Conservation (phyloP, 2,329 filamentous ascomycete species). For the Calycina herbarum region DNA sequence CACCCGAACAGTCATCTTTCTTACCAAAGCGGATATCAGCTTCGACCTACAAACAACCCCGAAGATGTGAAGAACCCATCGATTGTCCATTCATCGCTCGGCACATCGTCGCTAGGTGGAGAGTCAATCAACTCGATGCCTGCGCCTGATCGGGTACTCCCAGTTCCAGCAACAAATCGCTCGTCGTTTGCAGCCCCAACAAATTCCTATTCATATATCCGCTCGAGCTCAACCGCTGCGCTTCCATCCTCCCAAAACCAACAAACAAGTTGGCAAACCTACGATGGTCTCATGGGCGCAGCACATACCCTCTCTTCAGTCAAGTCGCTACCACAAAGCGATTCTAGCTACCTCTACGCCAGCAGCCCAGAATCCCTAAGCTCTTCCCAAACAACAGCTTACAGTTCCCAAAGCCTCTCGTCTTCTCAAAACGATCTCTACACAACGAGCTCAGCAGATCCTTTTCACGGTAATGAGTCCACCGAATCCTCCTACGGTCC, state of each 20-base stretch:
- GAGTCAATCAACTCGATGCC: slow-evolving; percentile 22
- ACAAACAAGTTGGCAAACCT: background rate
- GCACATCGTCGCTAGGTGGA: background rate
- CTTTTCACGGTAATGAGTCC: slow-evolving; percentile 19
- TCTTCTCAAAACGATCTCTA: slow-evolving; percentile 23
- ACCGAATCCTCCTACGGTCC: slow-evolving; percentile 26
- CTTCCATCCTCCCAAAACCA: slow-evolving; percentile 2
- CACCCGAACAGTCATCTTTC: slow-evolving; percentile 20
- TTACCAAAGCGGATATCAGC: slow-evolving; percentile 23
- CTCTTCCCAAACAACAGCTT: slow-evolving; percentile 25
- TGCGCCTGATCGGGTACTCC: slow-evolving; percentile 33
- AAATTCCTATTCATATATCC: slow-evolving; percentile 12
- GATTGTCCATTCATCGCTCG: too few species aligned
- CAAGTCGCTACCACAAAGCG: background rate
- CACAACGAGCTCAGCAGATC: slow-evolving; percentile 17
- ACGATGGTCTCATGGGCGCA: slow-evolving; percentile 14
- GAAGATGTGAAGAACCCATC: slow-evolving; percentile 21
- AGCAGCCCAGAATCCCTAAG: slow-evolving; percentile 31
- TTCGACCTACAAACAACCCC: slow-evolving; percentile 25
- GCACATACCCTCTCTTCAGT: slow-evolving; percentile 8
- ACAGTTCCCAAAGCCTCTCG: slow-evolving; percentile 21
- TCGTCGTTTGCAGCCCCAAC: slow-evolving; percentile 12
- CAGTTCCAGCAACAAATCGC: slow-evolving; percentile 27
- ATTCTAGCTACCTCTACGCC: slow-evolving; percentile 18
- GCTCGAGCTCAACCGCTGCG: background rate